Conservation (phyloP, 176 grass and related monocot genomes). For the Luzula sylvatica region DNA sequence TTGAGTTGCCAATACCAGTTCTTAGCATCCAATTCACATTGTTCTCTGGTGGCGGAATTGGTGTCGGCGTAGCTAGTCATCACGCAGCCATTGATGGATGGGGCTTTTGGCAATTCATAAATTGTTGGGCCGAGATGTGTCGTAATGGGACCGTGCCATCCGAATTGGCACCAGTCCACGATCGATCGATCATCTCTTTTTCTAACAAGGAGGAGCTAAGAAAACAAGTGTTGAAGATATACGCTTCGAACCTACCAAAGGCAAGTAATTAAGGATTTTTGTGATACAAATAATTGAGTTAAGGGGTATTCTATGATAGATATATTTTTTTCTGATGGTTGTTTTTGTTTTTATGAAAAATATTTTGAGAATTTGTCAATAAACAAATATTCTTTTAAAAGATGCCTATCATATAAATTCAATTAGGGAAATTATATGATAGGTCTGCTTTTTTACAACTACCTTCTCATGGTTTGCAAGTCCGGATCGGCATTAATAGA, state of each 20-base stretch:
- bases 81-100: conserved; percentile 1
- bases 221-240: background rate
- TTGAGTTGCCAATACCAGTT: conserved; percentile 4
- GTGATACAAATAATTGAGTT: too few relatives aligned
- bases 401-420: too few relatives aligned
- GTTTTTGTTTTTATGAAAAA: too few relatives aligned
- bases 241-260: background rate
- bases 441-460: too few relatives aligned
- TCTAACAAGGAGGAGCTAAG: background rate
- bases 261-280: background rate
- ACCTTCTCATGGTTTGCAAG: too few relatives aligned
- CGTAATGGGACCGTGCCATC: background rate
- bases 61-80: background rate
- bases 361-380: too few relatives aligned
- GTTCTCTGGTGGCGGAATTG: conserved; percentile 1
- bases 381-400: too few relatives aligned
- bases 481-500: too few relatives aligned
- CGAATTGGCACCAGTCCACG: background rate
- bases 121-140: background rate
- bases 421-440: too few relatives aligned
- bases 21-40: background rate
- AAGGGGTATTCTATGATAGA: too few relatives aligned
- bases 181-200: background rate
- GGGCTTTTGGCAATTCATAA: background rate
- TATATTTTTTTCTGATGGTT: too few relatives aligned